A percentile compares a stretch with the other conserved stretches of the same genome.
These are phyloP conservation scores for Debaryomyces nepalensis DNA, from an alignment of 1,139 yeast species.

Conservation along the genomic window DNA sequence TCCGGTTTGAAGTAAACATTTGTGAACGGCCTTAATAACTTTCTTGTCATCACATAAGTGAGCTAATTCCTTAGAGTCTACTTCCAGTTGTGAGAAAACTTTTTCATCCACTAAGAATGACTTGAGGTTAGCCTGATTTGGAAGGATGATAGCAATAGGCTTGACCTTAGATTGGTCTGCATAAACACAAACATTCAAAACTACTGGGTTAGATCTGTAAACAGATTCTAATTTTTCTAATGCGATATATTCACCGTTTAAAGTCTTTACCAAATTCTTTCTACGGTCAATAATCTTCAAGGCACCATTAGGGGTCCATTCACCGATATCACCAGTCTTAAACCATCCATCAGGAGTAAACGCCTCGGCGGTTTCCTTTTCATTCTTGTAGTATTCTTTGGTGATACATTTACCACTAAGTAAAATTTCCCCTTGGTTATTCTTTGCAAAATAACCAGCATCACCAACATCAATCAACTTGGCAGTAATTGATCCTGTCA, in stretches of 20 bases:
- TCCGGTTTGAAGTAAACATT: conserved; percentile 74
- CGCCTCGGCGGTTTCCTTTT: conserved; percentile 77
- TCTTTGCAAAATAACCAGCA: conserved; percentile 88
- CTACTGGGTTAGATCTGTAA: conserved; percentile 82
- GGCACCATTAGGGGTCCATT: conserved; percentile 83
- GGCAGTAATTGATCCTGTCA: conserved; percentile 81
- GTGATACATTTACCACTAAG: conserved; percentile 76
- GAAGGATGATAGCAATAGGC: conserved; percentile 90
- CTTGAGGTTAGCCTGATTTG: conserved; percentile 70
- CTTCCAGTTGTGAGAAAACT: conserved; percentile 51
- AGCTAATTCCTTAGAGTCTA: conserved; percentile 53
- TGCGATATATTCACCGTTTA: conserved; percentile 97
- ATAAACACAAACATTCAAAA: conserved; percentile 85
- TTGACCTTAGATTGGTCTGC: conserved; percentile 87
- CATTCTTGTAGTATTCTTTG: conserved; percentile 80
- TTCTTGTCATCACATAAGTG: conserved; percentile 58
- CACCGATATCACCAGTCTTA: conserved; percentile 96
- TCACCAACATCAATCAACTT: conserved; percentile 92
- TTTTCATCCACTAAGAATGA: conserved; percentile 58
- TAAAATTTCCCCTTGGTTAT: conserved; percentile 91
- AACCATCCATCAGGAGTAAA: conserved; percentile 92
- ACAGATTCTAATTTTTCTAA: conserved; percentile 86
- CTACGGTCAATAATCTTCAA: conserved; percentile 88
- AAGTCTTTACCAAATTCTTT: conserved; percentile 94
- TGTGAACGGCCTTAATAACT: conserved; percentile 58